A percentile compares a stretch with the other conserved stretches of the same genome.
These are phyloP conservation scores for Acrodontium crateriforme DNA, from an alignment of 2,329 filamentous ascomycete species.

Conservation along the genomic window DNA sequence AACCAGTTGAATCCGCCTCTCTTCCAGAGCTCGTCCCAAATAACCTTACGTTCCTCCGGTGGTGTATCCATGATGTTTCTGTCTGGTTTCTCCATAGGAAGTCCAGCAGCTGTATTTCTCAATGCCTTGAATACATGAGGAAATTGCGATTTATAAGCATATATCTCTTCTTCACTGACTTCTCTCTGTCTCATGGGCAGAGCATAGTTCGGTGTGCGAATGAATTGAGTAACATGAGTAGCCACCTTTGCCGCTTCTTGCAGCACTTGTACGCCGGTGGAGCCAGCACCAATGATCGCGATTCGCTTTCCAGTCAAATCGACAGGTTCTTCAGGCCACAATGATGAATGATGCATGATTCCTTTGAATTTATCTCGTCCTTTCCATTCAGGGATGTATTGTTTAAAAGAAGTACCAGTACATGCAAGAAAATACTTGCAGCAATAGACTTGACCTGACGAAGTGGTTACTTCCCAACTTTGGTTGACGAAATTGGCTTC, in stretches of 20 bases:
- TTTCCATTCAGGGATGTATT: slow-evolving; percentile 25
- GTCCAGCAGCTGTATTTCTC: slow-evolving; percentile 3
- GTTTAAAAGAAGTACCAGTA: slow-evolving; percentile 26
- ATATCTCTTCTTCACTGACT: slow-evolving; percentile 32
- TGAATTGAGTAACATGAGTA: slow-evolving; percentile 42
- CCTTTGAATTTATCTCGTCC: slow-evolving; percentile 26
- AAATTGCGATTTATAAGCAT: slow-evolving; percentile 26
- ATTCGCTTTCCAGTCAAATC: slow-evolving; percentile 23
- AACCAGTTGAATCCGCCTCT: slow-evolving; percentile 25
- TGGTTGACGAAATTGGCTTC: slow-evolving; percentile 38
- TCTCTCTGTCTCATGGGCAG: slow-evolving; percentile 47
- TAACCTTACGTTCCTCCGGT: no score
- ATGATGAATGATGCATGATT: slow-evolving; percentile 26
- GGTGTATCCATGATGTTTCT: slow-evolving; percentile 35
- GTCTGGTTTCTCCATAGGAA: slow-evolving; percentile 44
- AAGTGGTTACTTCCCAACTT: slow-evolving; percentile 38
- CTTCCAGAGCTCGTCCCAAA: slow-evolving; percentile 28
- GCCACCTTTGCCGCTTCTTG: slow-evolving; percentile 16
- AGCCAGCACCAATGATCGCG: slow-evolving; percentile 29
- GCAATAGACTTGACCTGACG: slow-evolving; percentile 5
- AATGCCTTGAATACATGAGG: slow-evolving; percentile 30
- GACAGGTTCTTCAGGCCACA: slow-evolving; percentile 24
- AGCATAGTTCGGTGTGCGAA: slow-evolving; percentile 53
- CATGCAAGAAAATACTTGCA: slow-evolving; percentile 24
- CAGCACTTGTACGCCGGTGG: slow-evolving; percentile 27